Percentiles rank a stretch among this genome's conserved stretches.
These are phyloP conservation scores for Novymonas esmeraldas DNA, from an alignment of 208 protist genomes.

Conservation along the genomic window DNA sequence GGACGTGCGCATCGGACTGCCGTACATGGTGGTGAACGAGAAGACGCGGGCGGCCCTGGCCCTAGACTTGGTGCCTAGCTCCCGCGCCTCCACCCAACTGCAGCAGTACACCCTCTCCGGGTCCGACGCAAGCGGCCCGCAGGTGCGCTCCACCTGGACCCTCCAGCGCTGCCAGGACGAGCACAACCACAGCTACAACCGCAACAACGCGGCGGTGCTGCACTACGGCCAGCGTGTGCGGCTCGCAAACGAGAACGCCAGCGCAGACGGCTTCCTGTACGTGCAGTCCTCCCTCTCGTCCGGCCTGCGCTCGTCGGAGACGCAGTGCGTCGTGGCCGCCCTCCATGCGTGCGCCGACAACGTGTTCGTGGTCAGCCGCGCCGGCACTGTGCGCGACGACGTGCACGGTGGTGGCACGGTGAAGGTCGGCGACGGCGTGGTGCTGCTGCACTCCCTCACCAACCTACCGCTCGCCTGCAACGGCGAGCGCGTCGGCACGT, in stretches of 20 bases:
- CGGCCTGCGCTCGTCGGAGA: slow-evolving; percentile 45
- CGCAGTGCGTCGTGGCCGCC: slow-evolving; percentile 50
- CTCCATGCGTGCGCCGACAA: slow-evolving; percentile 60
- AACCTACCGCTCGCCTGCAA: slow-evolving; percentile 66
- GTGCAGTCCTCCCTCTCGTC: slow-evolving; percentile 59
- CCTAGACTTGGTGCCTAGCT: slow-evolving; percentile 40
- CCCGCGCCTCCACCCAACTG: not conserved
- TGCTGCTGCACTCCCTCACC: slow-evolving; percentile 72
- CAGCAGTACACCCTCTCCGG: slow-evolving; percentile 15
- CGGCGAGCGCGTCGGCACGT: slow-evolving; percentile 33
- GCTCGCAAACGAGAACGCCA: slow-evolving; percentile 70
- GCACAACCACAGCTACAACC: slow-evolving; percentile 73
- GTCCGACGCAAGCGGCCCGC: slow-evolving; percentile 35
- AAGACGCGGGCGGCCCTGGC: slow-evolving; percentile 57
- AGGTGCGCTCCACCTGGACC: slow-evolving; percentile 76
- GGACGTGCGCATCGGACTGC: slow-evolving; percentile 55
- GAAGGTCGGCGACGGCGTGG: slow-evolving; percentile 67
- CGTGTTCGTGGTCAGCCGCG: slow-evolving; percentile 69
- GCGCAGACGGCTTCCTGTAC: slow-evolving; percentile 66
- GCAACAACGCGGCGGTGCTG: slow-evolving; percentile 47
- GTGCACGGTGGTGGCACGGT: slow-evolving; percentile 63
- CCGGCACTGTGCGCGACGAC: slow-evolving; percentile 50
- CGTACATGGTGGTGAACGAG: slow-evolving; percentile 54
- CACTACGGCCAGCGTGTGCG: slow-evolving; percentile 90
- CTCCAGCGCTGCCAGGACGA: slow-evolving; percentile 66